These are phyloP conservation scores for Geotrichum australiense DNA, from an alignment of 1,139 yeast genomes.

Conservation along the genomic window DNA sequence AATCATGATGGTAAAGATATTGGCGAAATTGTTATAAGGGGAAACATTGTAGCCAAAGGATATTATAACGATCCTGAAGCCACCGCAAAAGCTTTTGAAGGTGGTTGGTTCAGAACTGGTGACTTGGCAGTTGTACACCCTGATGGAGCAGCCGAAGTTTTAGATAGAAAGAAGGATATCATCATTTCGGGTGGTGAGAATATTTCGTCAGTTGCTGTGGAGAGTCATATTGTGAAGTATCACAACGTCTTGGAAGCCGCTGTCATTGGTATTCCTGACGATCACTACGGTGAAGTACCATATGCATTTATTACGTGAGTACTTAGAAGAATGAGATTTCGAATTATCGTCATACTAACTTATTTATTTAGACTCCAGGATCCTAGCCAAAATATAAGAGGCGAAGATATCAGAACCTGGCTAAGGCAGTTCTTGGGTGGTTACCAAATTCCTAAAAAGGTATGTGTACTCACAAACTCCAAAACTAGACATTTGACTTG, in stretches of 20 bases:
- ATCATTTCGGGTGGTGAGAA: constrained; percentile 80
- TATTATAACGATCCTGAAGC: constrained; percentile 55
- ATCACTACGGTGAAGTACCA: constrained; percentile 35
- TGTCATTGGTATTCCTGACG: constrained; percentile 36
- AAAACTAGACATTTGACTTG: too few species aligned
- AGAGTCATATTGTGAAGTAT: constrained; percentile 49
- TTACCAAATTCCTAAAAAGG: constrained; percentile 33
- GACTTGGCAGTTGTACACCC: constrained; percentile 58
- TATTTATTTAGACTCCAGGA: constrained; percentile 19
- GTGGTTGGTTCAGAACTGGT: constrained; percentile 78
- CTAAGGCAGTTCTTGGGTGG: constrained; percentile 31
- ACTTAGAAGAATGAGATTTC: too few species aligned
- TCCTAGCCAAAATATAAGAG: constrained; percentile 19
- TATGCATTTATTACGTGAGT: constrained; percentile 30
- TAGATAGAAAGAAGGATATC: constrained; percentile 74
- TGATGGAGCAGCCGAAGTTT: constrained; percentile 53
- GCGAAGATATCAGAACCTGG: constrained; percentile 25
- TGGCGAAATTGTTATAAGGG: constrained; percentile 35
- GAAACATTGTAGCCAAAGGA: constrained; percentile 47
- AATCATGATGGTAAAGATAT: constrained; percentile 38
- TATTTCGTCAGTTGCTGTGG: constrained; percentile 71
- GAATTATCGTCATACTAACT: background rate
- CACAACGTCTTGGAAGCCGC: constrained; percentile 34
- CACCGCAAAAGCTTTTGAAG: constrained; percentile 47
- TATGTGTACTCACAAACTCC: constrained; percentile 28